Conservation (phyloP, 345 rosid genomes). For the Hibiscus mutabilis region DNA sequence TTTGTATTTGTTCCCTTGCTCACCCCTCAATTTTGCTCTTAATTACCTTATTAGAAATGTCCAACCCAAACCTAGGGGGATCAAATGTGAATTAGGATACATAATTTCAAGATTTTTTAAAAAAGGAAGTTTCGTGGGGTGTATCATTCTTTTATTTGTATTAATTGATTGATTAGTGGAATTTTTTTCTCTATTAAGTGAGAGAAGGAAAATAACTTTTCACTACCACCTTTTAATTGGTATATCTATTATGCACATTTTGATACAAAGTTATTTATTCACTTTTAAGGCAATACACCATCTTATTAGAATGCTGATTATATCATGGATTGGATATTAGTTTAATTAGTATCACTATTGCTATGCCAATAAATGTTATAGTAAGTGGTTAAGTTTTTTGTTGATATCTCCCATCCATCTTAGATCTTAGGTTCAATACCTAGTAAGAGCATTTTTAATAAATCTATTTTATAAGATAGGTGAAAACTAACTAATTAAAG, state of each 20-base stretch:
- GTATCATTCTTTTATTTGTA: background rate
- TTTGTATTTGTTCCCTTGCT: background rate
- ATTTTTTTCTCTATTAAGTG: too few relatives aligned
- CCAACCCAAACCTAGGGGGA: conserved; percentile 11
- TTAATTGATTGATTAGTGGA: background rate
- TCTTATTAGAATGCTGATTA: background rate
- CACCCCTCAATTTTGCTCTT: conserved; percentile 15
- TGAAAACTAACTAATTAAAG: background rate
- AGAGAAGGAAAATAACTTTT: background rate
- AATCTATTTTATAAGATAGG: background rate
- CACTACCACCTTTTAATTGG: background rate
- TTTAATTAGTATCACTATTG: too few relatives aligned
- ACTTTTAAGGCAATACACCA: background rate
- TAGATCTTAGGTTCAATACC: too few relatives aligned
- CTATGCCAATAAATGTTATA: too few relatives aligned
- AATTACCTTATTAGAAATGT: conserved; percentile 30
- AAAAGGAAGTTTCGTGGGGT: background rate
- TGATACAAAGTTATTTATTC: background rate
- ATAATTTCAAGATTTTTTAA: background rate
- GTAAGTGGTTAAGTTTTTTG: too few relatives aligned
- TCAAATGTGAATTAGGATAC: background rate
- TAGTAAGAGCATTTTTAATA: too few relatives aligned
- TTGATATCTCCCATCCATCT: too few relatives aligned
- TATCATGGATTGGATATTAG: too few relatives aligned
- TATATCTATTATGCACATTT: background rate